phyloP scores from a whole-genome alignment of 2,329 filamentous ascomycete species.

The Bipolaris sorokiniana region DNA sequence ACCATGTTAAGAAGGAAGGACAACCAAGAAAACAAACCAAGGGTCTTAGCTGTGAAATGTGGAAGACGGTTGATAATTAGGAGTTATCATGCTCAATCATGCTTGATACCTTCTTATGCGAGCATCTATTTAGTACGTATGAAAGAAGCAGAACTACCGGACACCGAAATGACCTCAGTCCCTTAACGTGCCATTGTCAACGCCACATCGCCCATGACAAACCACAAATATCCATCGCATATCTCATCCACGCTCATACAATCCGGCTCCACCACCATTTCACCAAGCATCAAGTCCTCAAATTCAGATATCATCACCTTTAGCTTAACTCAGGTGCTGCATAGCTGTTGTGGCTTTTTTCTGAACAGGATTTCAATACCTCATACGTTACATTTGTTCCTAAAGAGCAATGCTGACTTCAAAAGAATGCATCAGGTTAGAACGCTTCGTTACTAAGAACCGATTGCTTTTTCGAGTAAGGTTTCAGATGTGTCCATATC shows the following conservation, averaged over 20 bases:
- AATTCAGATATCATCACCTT: conserved; percentile 21
- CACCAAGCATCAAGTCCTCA: conserved; percentile 22
- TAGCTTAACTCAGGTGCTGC: conserved; percentile 20
- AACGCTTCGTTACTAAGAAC: not conserved
- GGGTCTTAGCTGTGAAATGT: too few relatives aligned
- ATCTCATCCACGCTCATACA: not conserved
- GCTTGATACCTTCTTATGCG: not conserved
- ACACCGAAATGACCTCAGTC: too few relatives aligned
- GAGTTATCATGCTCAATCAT: not conserved
- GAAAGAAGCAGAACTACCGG: not conserved
- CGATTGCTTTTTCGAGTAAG: conserved; percentile 25
- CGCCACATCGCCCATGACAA: not conserved
- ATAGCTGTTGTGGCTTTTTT: conserved; percentile 25
- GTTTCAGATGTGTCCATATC: conserved; percentile 16
- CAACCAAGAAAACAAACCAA: too few relatives aligned
- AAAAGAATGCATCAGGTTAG: too few relatives aligned
- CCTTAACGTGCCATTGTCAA: not conserved
- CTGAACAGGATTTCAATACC: conserved; percentile 21
- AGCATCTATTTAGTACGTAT: not conserved
- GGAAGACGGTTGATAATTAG: not conserved
- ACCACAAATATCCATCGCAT: too few relatives aligned
- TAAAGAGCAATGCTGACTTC: conserved; percentile 44
- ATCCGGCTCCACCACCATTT: not conserved
- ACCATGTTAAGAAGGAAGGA: too few relatives aligned
- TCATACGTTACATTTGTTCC: conserved; percentile 19